Percentiles rank a stretch among this genome's conserved stretches.
phyloP scores from a whole-genome alignment of 2,329 filamentous ascomycete species.

The Tolypocladium album region DNA sequence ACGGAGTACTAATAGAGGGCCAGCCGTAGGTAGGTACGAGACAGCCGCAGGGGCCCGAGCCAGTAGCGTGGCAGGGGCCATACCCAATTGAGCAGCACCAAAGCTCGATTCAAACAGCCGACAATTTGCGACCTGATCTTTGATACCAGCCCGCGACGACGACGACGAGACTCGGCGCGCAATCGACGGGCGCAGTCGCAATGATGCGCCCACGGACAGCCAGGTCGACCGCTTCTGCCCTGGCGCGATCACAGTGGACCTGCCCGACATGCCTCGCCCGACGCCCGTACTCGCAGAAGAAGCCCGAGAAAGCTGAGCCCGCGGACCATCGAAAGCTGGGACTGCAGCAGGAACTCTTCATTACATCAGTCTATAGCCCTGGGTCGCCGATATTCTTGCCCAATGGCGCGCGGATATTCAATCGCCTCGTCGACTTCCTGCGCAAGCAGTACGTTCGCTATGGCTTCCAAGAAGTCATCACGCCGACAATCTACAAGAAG shows the following conservation, averaged over 20 bases:
- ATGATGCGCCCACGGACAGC: slow-evolving; percentile 20
- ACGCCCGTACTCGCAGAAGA: slow-evolving; percentile 18
- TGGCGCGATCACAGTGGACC: slow-evolving; percentile 16
- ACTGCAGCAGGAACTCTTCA: slow-evolving; percentile 65
- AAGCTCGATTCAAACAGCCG: background rate
- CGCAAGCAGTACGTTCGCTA: slow-evolving; percentile 76
- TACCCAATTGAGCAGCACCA: background rate
- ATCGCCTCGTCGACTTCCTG: slow-evolving; percentile 71
- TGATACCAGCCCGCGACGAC: background rate
- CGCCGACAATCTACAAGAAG: slow-evolving; percentile 84
- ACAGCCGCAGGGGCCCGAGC: background rate
- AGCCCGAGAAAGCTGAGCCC: slow-evolving; percentile 17
- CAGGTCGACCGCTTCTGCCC: slow-evolving; percentile 7
- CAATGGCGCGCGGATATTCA: slow-evolving; percentile 72
- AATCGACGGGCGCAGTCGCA: slow-evolving; percentile 3
- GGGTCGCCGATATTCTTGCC: slow-evolving; percentile 80
- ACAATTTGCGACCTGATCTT: background rate
- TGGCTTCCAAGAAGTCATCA: slow-evolving; percentile 81
- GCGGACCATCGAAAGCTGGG: slow-evolving; percentile 52
- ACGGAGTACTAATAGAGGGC: too few species aligned
- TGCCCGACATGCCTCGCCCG: slow-evolving; percentile 19
- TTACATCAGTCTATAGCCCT: slow-evolving; percentile 67
- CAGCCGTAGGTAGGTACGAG: background rate
- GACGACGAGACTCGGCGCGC: background rate
- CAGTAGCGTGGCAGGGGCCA: background rate